Percentiles rank a stretch among this genome's conserved stretches.
Evolutionary conservation across 1,139 yeast species (phyloP).

Genomic region (Hyphopichia khmerensis): DNA sequence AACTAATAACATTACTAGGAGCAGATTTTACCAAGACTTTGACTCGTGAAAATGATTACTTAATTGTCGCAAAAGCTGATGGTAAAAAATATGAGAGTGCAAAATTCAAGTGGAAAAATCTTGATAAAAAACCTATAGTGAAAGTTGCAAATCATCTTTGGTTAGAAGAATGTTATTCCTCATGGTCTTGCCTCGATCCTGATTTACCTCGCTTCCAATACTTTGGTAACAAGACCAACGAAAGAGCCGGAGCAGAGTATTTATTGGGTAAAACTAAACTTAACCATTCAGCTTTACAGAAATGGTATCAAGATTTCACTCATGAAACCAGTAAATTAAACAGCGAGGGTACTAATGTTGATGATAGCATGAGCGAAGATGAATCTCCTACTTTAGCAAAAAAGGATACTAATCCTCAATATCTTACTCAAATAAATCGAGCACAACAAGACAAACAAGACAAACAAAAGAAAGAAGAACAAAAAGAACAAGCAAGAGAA

Average conservation of each 20-base stretch:
- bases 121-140: slow-evolving; percentile 34
- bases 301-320: slow-evolving; percentile 26
- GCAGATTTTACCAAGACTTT: slow-evolving; percentile 74
- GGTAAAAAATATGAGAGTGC: slow-evolving; percentile 84
- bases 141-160: slow-evolving; percentile 74
- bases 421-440: too few species aligned
- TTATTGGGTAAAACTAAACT: slow-evolving; percentile 54
- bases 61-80: slow-evolving; percentile 63
- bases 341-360: slow-evolving; percentile 23
- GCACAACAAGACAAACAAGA: not conserved
- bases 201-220: slow-evolving; percentile 44
- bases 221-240: slow-evolving; percentile 31
- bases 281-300: slow-evolving; percentile 36
- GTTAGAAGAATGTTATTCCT: slow-evolving; percentile 79
- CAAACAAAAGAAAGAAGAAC: not conserved
- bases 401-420: not conserved
- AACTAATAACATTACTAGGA: slow-evolving; percentile 67
- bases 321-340: slow-evolving; percentile 13
- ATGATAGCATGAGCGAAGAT: slow-evolving; percentile 2
- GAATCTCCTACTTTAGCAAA: not conserved
- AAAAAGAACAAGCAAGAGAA: too few species aligned
- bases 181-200: slow-evolving; percentile 55
- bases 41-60: slow-evolving; percentile 64
- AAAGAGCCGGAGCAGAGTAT: slow-evolving; percentile 31
- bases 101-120: slow-evolving; percentile 49